Conservation (phyloP, 352 stramenopile species). For the Globisporangium takayamanum region DNA sequence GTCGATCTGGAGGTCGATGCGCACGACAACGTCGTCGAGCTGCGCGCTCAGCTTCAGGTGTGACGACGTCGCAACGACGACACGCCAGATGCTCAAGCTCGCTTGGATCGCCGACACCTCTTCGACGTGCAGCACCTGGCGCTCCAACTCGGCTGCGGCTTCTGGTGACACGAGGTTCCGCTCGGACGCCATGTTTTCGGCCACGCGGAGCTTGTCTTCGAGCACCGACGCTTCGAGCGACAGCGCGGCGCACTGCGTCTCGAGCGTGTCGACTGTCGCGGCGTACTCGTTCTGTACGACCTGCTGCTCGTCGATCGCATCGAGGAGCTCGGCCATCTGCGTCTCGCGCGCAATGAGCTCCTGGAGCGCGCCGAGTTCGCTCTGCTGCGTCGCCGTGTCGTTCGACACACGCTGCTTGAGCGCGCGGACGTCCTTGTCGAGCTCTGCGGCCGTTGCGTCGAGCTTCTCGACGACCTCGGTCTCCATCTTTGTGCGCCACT, state of each 20-base stretch:
- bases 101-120: conserved; percentile 52
- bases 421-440: conserved; percentile 37
- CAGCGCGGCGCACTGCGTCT: conserved; percentile 52
- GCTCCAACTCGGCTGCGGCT: conserved; percentile 28
- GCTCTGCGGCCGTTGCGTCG: conserved; percentile 20
- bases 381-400: conserved; percentile 34
- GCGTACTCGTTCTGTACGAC: conserved; percentile 53
- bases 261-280: conserved; percentile 42
- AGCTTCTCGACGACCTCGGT: conserved; percentile 36
- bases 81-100: conserved; percentile 40
- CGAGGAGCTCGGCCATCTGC: conserved; percentile 57
- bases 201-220: conserved; percentile 47
- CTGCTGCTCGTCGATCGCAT: conserved; percentile 79
- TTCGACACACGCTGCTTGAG: conserved; percentile 33
- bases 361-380: conserved; percentile 48
- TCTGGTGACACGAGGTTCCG: conserved; percentile 12
- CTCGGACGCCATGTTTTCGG: conserved; percentile 32
- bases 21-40: conserved; percentile 45
- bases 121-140: conserved; percentile 40
- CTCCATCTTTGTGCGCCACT: conserved; percentile 61
- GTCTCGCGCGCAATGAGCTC: conserved; percentile 68
- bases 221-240: conserved; percentile 63
- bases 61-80: conserved; percentile 37
- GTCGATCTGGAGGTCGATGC: conserved; percentile 34
- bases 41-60: conserved; percentile 35